Percentiles rank a stretch among this genome's conserved stretches.
phyloP scores from a whole-genome alignment of 148 eudicot species.

The Persicaria maculosa region DNA sequence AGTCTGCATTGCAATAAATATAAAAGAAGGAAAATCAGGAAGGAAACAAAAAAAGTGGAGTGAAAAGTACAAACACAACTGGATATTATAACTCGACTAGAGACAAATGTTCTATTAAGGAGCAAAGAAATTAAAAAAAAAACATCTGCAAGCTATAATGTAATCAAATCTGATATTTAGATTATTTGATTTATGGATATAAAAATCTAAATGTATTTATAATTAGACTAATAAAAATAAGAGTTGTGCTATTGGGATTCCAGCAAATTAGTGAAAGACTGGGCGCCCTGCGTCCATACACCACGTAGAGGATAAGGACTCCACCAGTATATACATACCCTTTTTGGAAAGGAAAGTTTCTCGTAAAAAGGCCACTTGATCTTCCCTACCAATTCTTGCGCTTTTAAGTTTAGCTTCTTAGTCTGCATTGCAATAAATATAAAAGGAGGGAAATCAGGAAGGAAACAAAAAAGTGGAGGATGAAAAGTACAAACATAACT shows the following conservation, averaged over 20 bases:
- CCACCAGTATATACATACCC: constrained; percentile 19
- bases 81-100: not conserved
- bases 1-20: constrained; percentile 28
- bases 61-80: not conserved
- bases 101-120: not conserved
- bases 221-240: too few relatives aligned
- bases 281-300: too few relatives aligned
- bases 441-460: not conserved
- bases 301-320: too few relatives aligned
- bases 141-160: not conserved
- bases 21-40: not conserved
- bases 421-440: constrained; percentile 27
- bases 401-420: constrained; percentile 54
- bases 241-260: too few relatives aligned
- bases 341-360: constrained; percentile 36
- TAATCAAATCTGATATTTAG: not conserved
- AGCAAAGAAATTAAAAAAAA: too few relatives aligned
- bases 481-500: not conserved
- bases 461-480: not conserved
- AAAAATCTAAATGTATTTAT: too few relatives aligned
- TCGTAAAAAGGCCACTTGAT: constrained; percentile 65
- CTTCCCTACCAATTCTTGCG: constrained; percentile 46
- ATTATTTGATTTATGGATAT: too few relatives aligned
- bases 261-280: too few relatives aligned
- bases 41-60: not conserved